Evolutionary conservation across 768 basidiomycete species (phyloP), one percentile per base, ranked within the genome.

Genomic region (Phlebiopsis flavidoalba): DNA sequence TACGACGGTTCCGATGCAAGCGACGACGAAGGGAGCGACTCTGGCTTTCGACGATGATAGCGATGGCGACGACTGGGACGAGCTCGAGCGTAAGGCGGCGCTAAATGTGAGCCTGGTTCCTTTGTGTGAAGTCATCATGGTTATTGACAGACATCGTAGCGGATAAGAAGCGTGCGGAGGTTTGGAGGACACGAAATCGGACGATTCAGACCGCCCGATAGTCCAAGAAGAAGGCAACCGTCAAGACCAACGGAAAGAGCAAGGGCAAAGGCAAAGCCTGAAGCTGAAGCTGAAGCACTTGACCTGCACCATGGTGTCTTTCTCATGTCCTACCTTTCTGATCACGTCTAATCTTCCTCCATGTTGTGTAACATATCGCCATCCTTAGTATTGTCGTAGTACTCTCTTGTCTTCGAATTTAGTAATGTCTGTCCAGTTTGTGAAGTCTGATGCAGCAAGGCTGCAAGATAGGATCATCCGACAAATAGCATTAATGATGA

Each of bases 61-160:
- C 17, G 12, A 12, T 12, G 40, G 40, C 10, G 93, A 95, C 57
- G 95, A 96, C 67, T 99, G 96, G 96, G 95, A 97, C 68, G 93
- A 94, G 72, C 78, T 97, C 37, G 95, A 97, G 74, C 79, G 84
- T 49, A 95, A 95, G 72, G 95, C 95, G 7, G n/a, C 26, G 92
- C 92, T 8, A 90, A 89, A 80, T 89, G 87, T 91, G 69, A 66
- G 79, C 66, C 11, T 50, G 12, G n/a, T 43, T 5, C 31, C 31
- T 26, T 5, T 22, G 4, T 49, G 24, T n/a, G 59, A 21, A 22
- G 19, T 45, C 40, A 43, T 17, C 50, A 11, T 8, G 6, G 26
- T 8, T 5, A 55, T 53, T 66, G 47, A 59, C 60, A 33, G 48
- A 22, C 5, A 51, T 21, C 57, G 45, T 63, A 76, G 78, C 79